A percentile compares a stretch with the other conserved stretches of the same genome.
phyloP scores from a whole-genome alignment of 441 rosid species.

The Jatropha multifida region DNA sequence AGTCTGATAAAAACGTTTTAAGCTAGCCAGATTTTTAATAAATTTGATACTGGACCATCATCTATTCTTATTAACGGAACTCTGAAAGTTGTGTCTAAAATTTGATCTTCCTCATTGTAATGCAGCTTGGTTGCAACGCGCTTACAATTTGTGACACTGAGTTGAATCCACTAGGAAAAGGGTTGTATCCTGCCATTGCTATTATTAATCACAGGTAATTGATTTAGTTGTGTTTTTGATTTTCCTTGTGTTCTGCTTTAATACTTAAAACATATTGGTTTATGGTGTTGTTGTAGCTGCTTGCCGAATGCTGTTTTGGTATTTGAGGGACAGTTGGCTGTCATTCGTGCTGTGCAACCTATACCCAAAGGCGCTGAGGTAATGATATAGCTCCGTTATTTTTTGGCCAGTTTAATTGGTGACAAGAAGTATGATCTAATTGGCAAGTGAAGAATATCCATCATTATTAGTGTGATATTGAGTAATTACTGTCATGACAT shows the following conservation, averaged over 20 bases:
- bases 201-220: constrained; percentile 89
- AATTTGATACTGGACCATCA: no score
- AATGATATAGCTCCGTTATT: background rate
- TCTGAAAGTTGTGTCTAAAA: constrained; percentile 17
- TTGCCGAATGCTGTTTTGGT: constrained; percentile 82
- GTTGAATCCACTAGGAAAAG: constrained; percentile 86
- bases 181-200: constrained; percentile 81
- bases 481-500: no score
- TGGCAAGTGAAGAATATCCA: no score
- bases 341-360: constrained; percentile 72
- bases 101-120: constrained; percentile 22
- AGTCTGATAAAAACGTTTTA: no score
- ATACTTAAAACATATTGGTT: constrained; percentile 19
- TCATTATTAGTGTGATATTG: no score
- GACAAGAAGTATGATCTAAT: no score
- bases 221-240: constrained; percentile 8
- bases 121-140: constrained; percentile 97
- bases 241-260: constrained; percentile 13
- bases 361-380: constrained; percentile 80
- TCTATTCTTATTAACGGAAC: background rate
- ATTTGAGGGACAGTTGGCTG: constrained; percentile 75
- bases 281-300: constrained; percentile 56
- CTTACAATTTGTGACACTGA: constrained; percentile 92
- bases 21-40: no score
- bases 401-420: no score